Percentiles rank a stretch among this genome's conserved stretches.
These are phyloP conservation scores for Monilinia fructicola DNA, from an alignment of 2,329 filamentous ascomycete genomes.

Conservation along the genomic window DNA sequence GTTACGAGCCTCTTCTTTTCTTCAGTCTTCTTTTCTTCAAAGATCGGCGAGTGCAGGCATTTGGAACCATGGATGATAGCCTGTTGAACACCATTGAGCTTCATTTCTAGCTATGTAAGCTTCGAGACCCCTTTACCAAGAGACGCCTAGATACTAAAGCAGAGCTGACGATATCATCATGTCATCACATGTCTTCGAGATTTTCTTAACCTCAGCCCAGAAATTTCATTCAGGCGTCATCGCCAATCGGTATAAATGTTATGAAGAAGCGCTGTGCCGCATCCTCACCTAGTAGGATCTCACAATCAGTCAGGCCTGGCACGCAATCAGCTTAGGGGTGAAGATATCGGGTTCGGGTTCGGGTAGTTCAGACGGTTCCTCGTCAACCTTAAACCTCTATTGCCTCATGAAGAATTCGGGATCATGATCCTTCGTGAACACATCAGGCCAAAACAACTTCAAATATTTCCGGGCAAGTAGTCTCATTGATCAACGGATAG, in stretches of 20 bases:
- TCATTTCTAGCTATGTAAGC: neutral
- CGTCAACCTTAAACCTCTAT: neutral
- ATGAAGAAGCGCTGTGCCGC: neutral
- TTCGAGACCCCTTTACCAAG: neutral
- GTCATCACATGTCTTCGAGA: neutral
- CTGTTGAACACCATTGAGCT: neutral
- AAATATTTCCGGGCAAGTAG: neutral
- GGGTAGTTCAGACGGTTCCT: neutral
- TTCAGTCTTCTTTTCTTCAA: neutral
- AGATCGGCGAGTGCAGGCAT: conserved; percentile 5
- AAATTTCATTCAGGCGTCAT: neutral
- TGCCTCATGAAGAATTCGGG: neutral
- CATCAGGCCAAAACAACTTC: neutral
- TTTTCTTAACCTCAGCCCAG: neutral
- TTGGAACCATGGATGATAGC: neutral
- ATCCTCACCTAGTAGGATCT: neutral
- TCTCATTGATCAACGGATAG: neutral
- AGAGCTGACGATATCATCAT: conserved; percentile 9
- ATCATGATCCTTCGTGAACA: conserved; percentile 2
- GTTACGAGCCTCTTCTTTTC: neutral
- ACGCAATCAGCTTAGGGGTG: neutral
- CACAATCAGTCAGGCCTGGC: neutral
- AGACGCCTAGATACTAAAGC: neutral
- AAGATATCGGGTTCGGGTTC: neutral
- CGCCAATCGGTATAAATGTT: neutral